These are phyloP conservation scores for Candida silvatica DNA, from an alignment of 805 yeast genomes.

Conservation along the genomic window DNA sequence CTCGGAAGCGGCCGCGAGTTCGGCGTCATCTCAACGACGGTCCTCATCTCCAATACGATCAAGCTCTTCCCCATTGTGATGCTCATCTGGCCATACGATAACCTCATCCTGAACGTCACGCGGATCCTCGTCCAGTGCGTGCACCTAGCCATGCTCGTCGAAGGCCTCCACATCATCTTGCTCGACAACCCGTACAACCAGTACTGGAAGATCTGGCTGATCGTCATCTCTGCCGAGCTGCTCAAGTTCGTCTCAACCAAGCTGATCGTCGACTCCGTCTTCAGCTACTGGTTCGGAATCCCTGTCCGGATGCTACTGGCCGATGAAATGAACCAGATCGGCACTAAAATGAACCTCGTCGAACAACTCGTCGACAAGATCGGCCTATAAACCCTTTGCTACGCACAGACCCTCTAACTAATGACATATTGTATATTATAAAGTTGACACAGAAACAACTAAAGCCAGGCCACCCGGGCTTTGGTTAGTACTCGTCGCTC, in stretches of 20 bases:
- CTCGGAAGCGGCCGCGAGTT: background rate
- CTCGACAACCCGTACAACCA: conserved; percentile 16
- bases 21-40: conserved; percentile 51
- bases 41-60: conserved; percentile 69
- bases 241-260: conserved; percentile 14
- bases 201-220: conserved; percentile 21
- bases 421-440: background rate
- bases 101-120: conserved; percentile 40
- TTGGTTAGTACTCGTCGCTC: conserved; percentile 19
- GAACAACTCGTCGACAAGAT: conserved; percentile 10
- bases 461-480: no score
- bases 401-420: no score
- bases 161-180: conserved; percentile 24
- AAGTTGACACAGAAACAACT: no score
- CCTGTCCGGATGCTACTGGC: conserved; percentile 10
- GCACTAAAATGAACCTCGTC: conserved; percentile 12
- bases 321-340: conserved; percentile 21
- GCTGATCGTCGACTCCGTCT: conserved; percentile 14
- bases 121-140: conserved; percentile 24
- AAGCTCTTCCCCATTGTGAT: conserved; percentile 84
- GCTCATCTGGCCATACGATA: conserved; percentile 95
- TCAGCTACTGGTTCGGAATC: conserved; percentile 13
- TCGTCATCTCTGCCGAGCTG: conserved; percentile 18
- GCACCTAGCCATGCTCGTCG: conserved; percentile 22
- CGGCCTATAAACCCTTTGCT: no score